These are phyloP conservation scores for Mortierella sp. DNA, from an alignment of 371 early-diverging fungal genomes.

Conservation along the genomic window DNA sequence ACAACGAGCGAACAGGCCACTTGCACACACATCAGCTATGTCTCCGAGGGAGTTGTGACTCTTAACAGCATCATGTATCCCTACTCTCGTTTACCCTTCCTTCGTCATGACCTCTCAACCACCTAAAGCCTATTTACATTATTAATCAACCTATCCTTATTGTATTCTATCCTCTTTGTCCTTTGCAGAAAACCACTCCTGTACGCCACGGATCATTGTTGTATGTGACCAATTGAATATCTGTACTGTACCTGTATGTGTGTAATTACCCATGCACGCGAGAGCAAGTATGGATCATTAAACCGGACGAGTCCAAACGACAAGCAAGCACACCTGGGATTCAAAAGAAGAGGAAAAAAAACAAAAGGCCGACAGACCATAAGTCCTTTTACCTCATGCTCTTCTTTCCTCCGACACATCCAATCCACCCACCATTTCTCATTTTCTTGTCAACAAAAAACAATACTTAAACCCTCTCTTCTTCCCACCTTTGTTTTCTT, in stretches of 20 bases:
- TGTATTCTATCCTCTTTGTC: too few species aligned
- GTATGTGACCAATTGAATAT: background rate
- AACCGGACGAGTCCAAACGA: background rate
- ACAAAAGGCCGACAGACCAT: background rate
- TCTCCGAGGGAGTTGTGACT: background rate
- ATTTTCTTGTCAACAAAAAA: background rate
- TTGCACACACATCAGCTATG: background rate
- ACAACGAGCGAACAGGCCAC: background rate
- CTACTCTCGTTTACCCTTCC: background rate
- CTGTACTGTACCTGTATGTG: background rate
- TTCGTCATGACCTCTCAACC: background rate
- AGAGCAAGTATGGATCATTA: background rate
- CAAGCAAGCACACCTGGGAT: background rate
- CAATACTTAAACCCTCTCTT: constrained; percentile 2
- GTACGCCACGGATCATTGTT: background rate
- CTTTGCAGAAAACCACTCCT: background rate
- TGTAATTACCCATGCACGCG: background rate
- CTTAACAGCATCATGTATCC: background rate
- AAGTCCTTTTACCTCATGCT: background rate
- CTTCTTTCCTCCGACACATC: background rate
- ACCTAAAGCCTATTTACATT: background rate
- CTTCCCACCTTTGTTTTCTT: background rate
- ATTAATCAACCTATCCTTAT: background rate
- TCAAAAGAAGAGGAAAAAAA: background rate
- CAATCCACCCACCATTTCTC: background rate